phyloP scores from a whole-genome alignment of 441 rosid species.

The Metrosideros polymorpha region DNA sequence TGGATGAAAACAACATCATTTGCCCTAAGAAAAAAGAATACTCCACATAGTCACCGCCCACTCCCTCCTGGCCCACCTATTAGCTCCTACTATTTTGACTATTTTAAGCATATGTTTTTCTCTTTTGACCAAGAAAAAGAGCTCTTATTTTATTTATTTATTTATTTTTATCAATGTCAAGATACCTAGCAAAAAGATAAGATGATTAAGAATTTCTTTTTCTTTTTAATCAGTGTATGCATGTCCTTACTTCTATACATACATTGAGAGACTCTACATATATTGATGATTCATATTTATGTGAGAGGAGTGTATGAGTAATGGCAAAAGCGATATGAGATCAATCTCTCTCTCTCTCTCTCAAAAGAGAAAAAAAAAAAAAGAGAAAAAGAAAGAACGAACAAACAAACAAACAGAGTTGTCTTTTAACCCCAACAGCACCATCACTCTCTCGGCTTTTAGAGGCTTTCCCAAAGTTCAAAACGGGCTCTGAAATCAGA shows the following conservation, averaged over 20 bases:
- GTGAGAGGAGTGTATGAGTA: not conserved
- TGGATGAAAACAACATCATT: slow-evolving; percentile 10
- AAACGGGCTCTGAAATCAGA: slow-evolving; percentile 2
- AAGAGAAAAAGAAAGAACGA: too few relatives aligned
- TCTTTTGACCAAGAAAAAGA: not conserved
- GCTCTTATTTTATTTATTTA: too few relatives aligned
- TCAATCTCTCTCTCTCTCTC: not conserved
- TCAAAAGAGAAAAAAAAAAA: too few relatives aligned
- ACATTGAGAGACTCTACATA: not conserved
- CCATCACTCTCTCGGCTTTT: not conserved
- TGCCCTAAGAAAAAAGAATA: not conserved
- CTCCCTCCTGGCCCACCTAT: not conserved
- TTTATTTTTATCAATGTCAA: not conserved
- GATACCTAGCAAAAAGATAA: not conserved
- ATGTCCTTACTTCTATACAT: not conserved
- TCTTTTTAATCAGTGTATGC: not conserved
- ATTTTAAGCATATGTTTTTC: not conserved
- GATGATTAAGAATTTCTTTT: not conserved
- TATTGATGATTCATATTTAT: not conserved
- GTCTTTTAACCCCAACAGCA: not conserved
- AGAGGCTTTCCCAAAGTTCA: not conserved
- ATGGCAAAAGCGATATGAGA: not conserved
- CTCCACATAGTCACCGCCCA: not conserved
- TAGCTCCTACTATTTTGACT: not conserved
- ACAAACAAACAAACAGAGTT: not conserved